Percentiles rank a stretch among this genome's conserved stretches.
Evolutionary conservation across 768 basidiomycete species (phyloP).

Genomic region (Xanthoconium purpureum): DNA sequence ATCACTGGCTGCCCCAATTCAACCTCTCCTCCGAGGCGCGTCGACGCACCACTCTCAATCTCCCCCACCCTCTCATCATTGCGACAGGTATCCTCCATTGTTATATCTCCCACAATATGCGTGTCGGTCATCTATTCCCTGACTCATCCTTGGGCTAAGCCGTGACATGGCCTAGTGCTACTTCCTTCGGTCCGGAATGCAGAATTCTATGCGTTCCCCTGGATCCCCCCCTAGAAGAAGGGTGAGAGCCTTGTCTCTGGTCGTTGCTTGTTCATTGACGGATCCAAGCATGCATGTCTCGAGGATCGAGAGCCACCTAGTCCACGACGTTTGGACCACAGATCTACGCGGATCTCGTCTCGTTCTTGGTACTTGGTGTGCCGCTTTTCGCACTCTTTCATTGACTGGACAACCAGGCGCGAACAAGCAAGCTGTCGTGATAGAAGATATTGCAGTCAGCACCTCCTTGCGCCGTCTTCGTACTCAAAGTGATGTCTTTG

Average conservation of each 20-base stretch:
- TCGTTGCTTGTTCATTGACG: not conserved
- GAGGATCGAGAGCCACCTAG: constrained; percentile 36
- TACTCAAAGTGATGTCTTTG: constrained; percentile 63
- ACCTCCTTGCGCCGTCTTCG: constrained; percentile 38
- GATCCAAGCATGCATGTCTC: constrained; percentile 12
- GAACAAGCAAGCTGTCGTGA: constrained; percentile 46
- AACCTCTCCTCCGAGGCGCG: constrained; percentile 34
- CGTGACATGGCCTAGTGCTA: constrained; percentile 42
- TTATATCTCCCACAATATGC: constrained; percentile 43
- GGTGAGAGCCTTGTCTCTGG: constrained; percentile 31
- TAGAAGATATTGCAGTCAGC: constrained; percentile 47
- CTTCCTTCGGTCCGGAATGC: constrained; percentile 52
- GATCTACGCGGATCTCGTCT: constrained; percentile 48
- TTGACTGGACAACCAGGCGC: constrained; percentile 42
- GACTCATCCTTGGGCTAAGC: not conserved
- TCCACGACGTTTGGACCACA: constrained; percentile 57
- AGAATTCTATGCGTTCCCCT: constrained; percentile 45
- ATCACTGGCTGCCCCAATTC: constrained; percentile 42
- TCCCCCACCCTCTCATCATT: not conserved
- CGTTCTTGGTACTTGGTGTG: constrained; percentile 44
- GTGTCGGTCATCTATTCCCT: constrained; percentile 38
- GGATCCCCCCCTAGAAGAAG: constrained; percentile 37
- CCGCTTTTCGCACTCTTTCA: not conserved
- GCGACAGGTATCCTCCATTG: constrained; percentile 51
- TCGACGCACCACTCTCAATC: not conserved